Evolutionary conservation across 257 asterid genomes (phyloP), one percentile per base, ranked within the genome.

Genomic region (Solanum megistacrolobum): DNA sequence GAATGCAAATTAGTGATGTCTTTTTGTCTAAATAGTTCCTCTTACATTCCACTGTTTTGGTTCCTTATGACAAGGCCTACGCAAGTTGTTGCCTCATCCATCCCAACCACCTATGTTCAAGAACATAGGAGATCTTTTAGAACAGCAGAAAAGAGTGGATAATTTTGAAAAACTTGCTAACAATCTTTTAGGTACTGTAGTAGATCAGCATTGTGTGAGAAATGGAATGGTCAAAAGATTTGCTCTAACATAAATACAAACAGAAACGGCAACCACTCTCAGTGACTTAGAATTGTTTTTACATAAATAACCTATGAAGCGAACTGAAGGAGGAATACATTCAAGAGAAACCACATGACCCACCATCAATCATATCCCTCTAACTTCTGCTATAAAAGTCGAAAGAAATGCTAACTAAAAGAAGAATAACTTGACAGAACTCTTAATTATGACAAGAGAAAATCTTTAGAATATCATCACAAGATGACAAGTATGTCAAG

Each of bases 41-140:
- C 96, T 94, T 91, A 96, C 99, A 94, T 92, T 94, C 98, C 98
- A 87, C 87, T 92, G 89, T 87, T 91, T 90, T 89, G 88, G 89
- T 96, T 95, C 85, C 98, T 93, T 89, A 97, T 92, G 86, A 92
- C 93, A 87, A 97, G 74, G 29, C 99, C 98, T 27, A 95, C 94
- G 85, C 99, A 96, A 71, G 99, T 97, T 72, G 99, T 97, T 89
- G 99, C 99, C 93, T 96, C 99, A 87, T 97, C 99, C 41, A 97
- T 97, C 83, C 99, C 99, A 68, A 93, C 94, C 48, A 95, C 88
- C 99, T 96, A 86, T 89, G 62, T 81, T 75, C 72, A 60, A 55
- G 76, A 87, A 72, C 25, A 41, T 36, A 48, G 27, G 31, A 68
- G 23, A 31, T 13, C 38, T 43, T 72, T 46, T 25, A 32, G 38